Evolutionary conservation across 75 land plant genomes (phyloP).

Genomic region (Ceratopteris richardii): DNA sequence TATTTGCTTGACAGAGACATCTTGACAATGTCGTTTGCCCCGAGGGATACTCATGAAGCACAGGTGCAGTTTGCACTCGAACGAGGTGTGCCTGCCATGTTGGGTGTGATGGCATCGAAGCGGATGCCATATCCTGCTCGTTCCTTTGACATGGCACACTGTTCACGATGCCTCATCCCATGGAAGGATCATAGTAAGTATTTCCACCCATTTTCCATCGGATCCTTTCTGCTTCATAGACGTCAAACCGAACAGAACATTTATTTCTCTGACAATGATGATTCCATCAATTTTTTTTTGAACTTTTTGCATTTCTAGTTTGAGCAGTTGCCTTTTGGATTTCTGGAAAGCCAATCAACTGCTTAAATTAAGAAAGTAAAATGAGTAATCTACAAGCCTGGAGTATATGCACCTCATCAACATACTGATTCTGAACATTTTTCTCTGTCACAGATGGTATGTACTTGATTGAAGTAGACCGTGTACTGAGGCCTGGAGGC

Average conservation of each 20-base stretch:
- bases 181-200: conserved; percentile 56
- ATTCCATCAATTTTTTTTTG: too few relatives aligned
- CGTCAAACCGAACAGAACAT: background rate
- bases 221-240: background rate
- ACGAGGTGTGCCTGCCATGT: conserved; percentile 74
- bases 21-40: conserved; percentile 72
- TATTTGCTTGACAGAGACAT: conserved; percentile 55
- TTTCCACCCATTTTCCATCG: background rate
- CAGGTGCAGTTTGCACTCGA: conserved; percentile 78
- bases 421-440: too few relatives aligned
- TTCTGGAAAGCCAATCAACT: too few relatives aligned
- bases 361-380: too few relatives aligned
- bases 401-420: too few relatives aligned
- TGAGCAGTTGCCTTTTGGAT: too few relatives aligned
- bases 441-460: conserved; percentile 62
- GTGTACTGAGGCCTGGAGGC: conserved; percentile 90
- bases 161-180: conserved; percentile 81
- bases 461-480: conserved; percentile 83
- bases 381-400: too few relatives aligned
- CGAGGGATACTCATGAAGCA: conserved; percentile 67
- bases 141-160: conserved; percentile 82
- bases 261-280: background rate
- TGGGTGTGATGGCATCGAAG: conserved; percentile 59
- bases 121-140: conserved; percentile 70
- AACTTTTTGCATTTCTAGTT: too few relatives aligned